Percentiles rank a stretch among this genome's conserved stretches.
Evolutionary conservation across 2,329 filamentous ascomycete species (phyloP).

Genomic region (Colletotrichum theobromicola): DNA sequence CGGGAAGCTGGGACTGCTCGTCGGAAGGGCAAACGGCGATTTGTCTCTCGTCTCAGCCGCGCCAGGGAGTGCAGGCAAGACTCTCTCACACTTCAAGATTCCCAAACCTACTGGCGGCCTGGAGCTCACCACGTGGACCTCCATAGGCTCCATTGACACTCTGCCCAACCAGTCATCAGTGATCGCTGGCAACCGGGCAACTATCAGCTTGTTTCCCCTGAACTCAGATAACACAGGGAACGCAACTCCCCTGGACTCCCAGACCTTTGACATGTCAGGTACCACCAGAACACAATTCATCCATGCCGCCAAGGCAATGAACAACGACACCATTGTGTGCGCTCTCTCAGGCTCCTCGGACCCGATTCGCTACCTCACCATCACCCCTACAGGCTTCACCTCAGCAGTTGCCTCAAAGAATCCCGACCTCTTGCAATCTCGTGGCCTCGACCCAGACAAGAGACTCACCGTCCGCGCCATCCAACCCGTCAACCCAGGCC

Average conservation of each 20-base stretch:
- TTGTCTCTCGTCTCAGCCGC: slow-evolving; percentile 48
- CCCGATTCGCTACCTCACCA: slow-evolving; percentile 50
- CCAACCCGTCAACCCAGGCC: slow-evolving; percentile 42
- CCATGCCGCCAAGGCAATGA: slow-evolving; percentile 50
- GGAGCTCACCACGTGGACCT: slow-evolving; percentile 31
- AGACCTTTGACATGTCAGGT: slow-evolving; percentile 9
- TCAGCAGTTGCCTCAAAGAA: slow-evolving; percentile 39
- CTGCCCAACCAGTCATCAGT: slow-evolving; percentile 9
- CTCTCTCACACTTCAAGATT: slow-evolving; percentile 26
- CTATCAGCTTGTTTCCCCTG: slow-evolving; percentile 21
- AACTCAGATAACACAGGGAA: neutral
- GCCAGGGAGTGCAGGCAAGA: slow-evolving; percentile 32
- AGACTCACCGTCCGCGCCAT: slow-evolving; percentile 50
- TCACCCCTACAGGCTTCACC: slow-evolving; percentile 51
- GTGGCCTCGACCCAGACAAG: slow-evolving; percentile 32
- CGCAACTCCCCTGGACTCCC: slow-evolving; percentile 1
- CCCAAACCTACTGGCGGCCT: slow-evolving; percentile 32
- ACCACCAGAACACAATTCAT: slow-evolving; percentile 26
- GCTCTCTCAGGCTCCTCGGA: slow-evolving; percentile 44
- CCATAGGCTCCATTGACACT: slow-evolving; percentile 21
- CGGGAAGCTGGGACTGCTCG: slow-evolving; percentile 40
- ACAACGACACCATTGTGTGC: slow-evolving; percentile 48
- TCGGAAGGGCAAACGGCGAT: slow-evolving; percentile 56
- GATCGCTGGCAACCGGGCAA: slow-evolving; percentile 19
- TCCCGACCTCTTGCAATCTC: slow-evolving; percentile 26